A percentile compares a stretch with the other conserved stretches of the same genome.
These are phyloP conservation scores for Pittosporum tobira DNA, from an alignment of 129 eudicot species.

Conservation along the genomic window DNA sequence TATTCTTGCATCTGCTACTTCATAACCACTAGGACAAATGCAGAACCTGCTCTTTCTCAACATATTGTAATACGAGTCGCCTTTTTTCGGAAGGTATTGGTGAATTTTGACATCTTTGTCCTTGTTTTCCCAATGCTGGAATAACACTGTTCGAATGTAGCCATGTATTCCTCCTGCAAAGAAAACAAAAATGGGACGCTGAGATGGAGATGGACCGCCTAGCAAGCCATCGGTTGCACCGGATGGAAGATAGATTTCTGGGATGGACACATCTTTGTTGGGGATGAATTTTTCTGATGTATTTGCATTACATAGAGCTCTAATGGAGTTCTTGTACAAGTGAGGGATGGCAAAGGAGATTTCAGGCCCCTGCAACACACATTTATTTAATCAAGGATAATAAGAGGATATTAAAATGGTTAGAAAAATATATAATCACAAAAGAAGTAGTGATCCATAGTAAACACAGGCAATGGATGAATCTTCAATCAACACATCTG, in stretches of 20 bases:
- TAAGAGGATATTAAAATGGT: too few relatives aligned
- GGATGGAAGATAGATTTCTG: conserved; percentile 31
- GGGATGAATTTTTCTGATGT: conserved; percentile 45
- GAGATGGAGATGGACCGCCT: conserved; percentile 27
- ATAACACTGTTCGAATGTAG: conserved; percentile 29
- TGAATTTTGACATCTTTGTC: conserved; percentile 30
- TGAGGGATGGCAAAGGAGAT: conserved; percentile 30
- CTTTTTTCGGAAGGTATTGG: conserved; percentile 41
- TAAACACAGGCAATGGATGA: too few relatives aligned
- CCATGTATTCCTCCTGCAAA: conserved; percentile 55
- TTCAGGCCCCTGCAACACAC: conserved; percentile 35
- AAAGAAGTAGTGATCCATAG: too few relatives aligned
- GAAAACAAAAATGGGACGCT: conserved; percentile 33
- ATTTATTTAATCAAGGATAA: not conserved
- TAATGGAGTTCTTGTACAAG: conserved; percentile 33
- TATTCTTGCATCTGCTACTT: conserved; percentile 50
- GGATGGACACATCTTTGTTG: conserved; percentile 40
- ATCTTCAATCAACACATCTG: too few relatives aligned
- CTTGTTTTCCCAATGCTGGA: conserved; percentile 42
- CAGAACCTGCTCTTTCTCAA: conserved; percentile 35
- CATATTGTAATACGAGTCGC: conserved; percentile 22
- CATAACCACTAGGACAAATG: conserved; percentile 47
- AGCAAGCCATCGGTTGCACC: conserved; percentile 28
- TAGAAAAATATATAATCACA: too few relatives aligned
- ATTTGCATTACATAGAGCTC: conserved; percentile 53